These are phyloP conservation scores for Cornus florida DNA, from an alignment of 148 eudicot genomes.

Conservation along the genomic window DNA sequence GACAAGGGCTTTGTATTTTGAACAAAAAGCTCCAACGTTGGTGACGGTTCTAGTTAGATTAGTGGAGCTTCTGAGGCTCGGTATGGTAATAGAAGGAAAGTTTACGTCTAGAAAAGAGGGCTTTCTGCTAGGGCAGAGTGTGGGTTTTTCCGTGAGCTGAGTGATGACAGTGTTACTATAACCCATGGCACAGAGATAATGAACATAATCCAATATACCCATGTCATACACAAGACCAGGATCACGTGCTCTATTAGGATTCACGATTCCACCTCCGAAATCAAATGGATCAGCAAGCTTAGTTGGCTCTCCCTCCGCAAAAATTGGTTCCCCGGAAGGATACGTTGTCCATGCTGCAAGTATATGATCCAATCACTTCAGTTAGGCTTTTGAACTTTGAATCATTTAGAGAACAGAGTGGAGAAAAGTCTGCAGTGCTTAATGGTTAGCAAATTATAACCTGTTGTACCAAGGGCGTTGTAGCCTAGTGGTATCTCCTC, in stretches of 20 bases:
- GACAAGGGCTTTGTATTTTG: conserved; percentile 15
- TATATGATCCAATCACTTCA: not conserved
- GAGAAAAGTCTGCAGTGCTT: too few species aligned
- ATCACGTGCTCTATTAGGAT: conserved; percentile 21
- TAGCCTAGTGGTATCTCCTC: too few species aligned
- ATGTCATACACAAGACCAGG: conserved; percentile 30
- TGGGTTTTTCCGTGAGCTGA: conserved; percentile 1
- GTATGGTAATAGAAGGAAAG: conserved; percentile 22
- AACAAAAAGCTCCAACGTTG: conserved; percentile 24
- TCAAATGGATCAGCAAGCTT: conserved; percentile 32
- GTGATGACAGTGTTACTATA: conserved; percentile 13
- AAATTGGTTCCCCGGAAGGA: conserved; percentile 18
- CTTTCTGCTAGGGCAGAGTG: not conserved
- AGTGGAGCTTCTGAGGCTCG: conserved; percentile 15
- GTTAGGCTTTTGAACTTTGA: not conserved
- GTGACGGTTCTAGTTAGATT: conserved; percentile 25
- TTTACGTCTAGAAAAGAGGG: conserved; percentile 16
- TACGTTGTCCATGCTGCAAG: conserved; percentile 20
- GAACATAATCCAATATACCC: conserved; percentile 16
- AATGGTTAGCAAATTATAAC: not conserved
- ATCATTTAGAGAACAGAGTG: too few species aligned
- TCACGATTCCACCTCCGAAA: conserved; percentile 27
- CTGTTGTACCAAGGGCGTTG: conserved; percentile 7
- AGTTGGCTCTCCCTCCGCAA: conserved; percentile 21
- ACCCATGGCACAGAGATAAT: conserved; percentile 26